Evolutionary conservation across 2,329 filamentous ascomycete species (phyloP), one percentile per base, ranked within the genome.

Genomic region (Metarhizium brunneum): DNA sequence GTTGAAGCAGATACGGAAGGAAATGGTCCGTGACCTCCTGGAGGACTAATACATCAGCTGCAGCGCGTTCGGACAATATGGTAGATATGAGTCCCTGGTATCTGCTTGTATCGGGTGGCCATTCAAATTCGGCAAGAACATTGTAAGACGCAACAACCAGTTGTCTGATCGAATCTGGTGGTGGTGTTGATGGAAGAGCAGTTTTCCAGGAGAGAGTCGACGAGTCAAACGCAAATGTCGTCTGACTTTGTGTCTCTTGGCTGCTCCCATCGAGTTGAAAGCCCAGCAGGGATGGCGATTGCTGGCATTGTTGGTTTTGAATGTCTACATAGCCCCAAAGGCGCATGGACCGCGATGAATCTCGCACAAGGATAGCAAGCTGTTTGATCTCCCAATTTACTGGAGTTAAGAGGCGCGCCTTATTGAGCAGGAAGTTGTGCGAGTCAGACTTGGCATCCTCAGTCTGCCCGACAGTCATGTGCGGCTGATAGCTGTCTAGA

Each of bases 391-490:
- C 63, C 76, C 83, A 86, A 6, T 25, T 25, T 25, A 25, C 25
- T 25, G 25, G 25, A 25, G 71, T 61, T 2, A 83, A 59, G 6
- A 78, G 64, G 2, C 69, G 67, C 4, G 76, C 74, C 61, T 86
- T 85, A 20, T 78, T 70, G 4, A 81, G 57, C 5, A 85, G 65
- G 38, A 76, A 79, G 7, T 76, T 69, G 57, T 80, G 76, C n/a
- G 74, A 67, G 18, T 73, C 70, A 5, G 71, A 67, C 4, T 69
- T 64, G 10, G 69, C 61, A 29, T 81, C 74, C 40, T 77, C 73
- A 47, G 74, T 81, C 61, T 87, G 83, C 0, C 79, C 84, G 29
- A 87, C 68, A 0, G 82, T 86, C 67, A 87, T 67, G 64, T 87
- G 83, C 6, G 66, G 65, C 7, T 56, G 70, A 57, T 72, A 78